Base-by-base conservation (phyloP, 805 yeast species). In the Ogataea polymorpha region DNA sequence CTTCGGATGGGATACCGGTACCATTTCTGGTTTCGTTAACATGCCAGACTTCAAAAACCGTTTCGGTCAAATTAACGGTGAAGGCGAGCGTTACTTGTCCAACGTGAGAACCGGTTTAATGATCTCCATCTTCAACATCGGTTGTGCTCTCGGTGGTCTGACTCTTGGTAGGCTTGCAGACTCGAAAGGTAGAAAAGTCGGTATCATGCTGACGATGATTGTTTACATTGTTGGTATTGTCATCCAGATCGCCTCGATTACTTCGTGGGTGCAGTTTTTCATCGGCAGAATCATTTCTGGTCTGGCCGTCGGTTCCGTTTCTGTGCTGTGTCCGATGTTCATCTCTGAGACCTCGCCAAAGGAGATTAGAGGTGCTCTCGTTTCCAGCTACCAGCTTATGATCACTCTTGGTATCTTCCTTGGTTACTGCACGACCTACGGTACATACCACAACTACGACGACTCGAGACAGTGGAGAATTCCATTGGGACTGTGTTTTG, bases 1-100 rank as follows among this genome's bases (percentile, higher is more conserved):
- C 32, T 82, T 80, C 55, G 89, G 89, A 45, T 82, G 82, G 74
- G 89, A 82, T 67, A 82, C 86, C 37, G 89, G 88, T 67, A 80
- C 88, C 49, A 76, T 81, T 61, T 79, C 85, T 29, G 87, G 87
- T 50, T 78, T 82, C 54, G 78, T 80, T 36, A 77, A 77, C 58
- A 77, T 81, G 80, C 53, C 68, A n/a, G 78, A 79, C 47, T 82
- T 74, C 61, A 56, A 64, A 38, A 42, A 49, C 14, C 66, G 80
- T 53, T 80, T 80, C 50, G 87, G 85, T 56, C 62, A 67, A 46
- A 16, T 47, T 3, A 48, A 65, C 42, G 36, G 58, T 5, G 55
- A 56, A n/a, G 82, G 82, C 43, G 61, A 54, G 2, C 28, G 49
- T 50, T 64, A 64, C 46, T 61, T 79, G 30, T 71, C 82, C 8